Conservation (phyloP, 2,329 filamentous ascomycete species). For the Penicillium thymicola region DNA sequence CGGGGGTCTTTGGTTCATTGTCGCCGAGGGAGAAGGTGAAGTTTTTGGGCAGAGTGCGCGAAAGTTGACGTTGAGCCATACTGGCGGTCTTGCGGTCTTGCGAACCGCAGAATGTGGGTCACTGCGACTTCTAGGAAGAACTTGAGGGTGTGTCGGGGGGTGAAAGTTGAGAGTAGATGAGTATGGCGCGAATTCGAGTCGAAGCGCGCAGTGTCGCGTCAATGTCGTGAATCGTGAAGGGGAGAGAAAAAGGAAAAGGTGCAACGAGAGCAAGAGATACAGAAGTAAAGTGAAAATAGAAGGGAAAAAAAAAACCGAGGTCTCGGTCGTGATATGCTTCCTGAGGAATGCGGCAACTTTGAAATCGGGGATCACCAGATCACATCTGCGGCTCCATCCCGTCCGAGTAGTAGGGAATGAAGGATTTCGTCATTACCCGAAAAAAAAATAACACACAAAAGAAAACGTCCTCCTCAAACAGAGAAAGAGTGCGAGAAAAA, state of each 20-base stretch:
- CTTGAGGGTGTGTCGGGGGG: constrained; percentile 4
- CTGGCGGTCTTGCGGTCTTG: constrained; percentile 9
- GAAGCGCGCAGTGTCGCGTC: constrained; percentile 17
- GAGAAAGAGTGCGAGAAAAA: constrained; percentile 4
- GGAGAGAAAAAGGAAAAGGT: constrained; percentile 11
- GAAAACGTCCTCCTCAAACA: constrained; percentile 9
- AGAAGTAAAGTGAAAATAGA: not conserved
- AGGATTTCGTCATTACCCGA: constrained; percentile 20
- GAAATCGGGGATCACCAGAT: constrained; percentile 26
- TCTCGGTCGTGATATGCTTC: constrained; percentile 11
- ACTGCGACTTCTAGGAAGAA: constrained; percentile 9
- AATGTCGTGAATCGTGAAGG: constrained; percentile 23
- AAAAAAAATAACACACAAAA: constrained; percentile 17
- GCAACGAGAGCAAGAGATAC: constrained; percentile 16
- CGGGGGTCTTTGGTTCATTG: constrained; percentile 43
- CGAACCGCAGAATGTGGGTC: constrained; percentile 8
- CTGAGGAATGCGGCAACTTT: constrained; percentile 25
- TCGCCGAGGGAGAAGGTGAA: constrained; percentile 42
- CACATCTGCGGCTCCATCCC: constrained; percentile 27
- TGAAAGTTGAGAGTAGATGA: not conserved
- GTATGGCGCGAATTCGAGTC: constrained; percentile 7
- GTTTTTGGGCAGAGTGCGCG: constrained; percentile 48
- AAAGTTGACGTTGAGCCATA: constrained; percentile 43
- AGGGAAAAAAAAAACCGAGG: constrained; percentile 15
- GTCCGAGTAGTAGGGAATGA: constrained; percentile 16